Percentiles rank a stretch among this genome's conserved stretches.
phyloP scores from a whole-genome alignment of 2,329 filamentous ascomycete genomes.

The Nothopassalora personata region DNA sequence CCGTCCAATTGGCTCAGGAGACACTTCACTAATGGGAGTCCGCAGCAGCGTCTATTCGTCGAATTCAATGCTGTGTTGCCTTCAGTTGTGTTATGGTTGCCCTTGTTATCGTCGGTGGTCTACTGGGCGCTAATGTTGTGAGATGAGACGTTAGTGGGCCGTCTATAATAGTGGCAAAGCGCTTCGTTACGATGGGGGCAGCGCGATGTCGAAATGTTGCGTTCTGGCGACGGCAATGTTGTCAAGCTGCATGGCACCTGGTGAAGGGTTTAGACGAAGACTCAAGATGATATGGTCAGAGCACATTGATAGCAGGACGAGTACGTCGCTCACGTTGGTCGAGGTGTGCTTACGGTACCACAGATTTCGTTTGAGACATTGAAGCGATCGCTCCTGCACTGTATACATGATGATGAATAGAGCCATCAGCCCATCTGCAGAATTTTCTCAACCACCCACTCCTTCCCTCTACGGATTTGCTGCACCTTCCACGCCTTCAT shows the following conservation, averaged over 20 bases:
- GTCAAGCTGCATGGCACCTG: too few relatives aligned
- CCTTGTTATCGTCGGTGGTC: background rate
- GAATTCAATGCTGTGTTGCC: constrained; percentile 1
- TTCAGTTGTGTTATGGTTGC: background rate
- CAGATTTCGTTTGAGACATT: background rate
- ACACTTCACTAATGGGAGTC: constrained; percentile 1
- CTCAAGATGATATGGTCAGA: too few relatives aligned
- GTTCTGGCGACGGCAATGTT: too few relatives aligned
- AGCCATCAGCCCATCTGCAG: constrained; percentile 20
- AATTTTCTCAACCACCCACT: constrained; percentile 66
- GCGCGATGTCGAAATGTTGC: too few relatives aligned
- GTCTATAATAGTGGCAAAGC: too few relatives aligned
- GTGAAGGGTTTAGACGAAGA: too few relatives aligned
- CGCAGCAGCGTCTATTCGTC: constrained; percentile 1
- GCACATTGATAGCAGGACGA: too few relatives aligned
- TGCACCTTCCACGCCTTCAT: constrained; percentile 77
- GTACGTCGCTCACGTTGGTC: too few relatives aligned
- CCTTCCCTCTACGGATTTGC: constrained; percentile 68
- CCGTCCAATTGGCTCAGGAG: background rate
- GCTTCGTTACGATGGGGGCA: too few relatives aligned
- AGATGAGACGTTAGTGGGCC: background rate
- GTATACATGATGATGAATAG: background rate
- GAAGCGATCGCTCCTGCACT: background rate
- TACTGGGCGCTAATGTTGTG: background rate
- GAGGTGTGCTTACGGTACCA: background rate